phyloP scores from a whole-genome alignment of 352 stramenopile species.

The Phytopythium cucurbitacearum region DNA sequence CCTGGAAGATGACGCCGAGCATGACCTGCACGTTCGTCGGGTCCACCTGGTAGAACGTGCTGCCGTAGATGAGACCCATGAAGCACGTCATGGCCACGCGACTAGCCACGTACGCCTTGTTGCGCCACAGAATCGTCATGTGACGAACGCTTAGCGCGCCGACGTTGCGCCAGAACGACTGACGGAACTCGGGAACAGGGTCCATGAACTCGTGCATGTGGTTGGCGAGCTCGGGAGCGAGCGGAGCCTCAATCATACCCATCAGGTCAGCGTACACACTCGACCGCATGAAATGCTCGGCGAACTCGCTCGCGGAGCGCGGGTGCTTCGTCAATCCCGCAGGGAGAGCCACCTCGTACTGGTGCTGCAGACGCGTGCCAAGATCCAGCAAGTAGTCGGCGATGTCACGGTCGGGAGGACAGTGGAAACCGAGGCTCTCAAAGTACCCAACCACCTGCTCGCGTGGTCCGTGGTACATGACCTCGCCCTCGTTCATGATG shows the following conservation, averaged over 20 bases:
- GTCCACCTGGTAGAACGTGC: slow-evolving; percentile 41
- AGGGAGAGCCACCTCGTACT: slow-evolving; percentile 21
- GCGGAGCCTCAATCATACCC: slow-evolving; percentile 10
- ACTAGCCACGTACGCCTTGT: slow-evolving; percentile 17
- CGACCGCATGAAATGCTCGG: slow-evolving; percentile 24
- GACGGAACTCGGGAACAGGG: slow-evolving; percentile 11
- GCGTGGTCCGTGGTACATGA: slow-evolving; percentile 35
- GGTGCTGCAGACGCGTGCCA: slow-evolving; percentile 25
- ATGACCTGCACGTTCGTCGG: slow-evolving; percentile 26
- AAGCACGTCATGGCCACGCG: slow-evolving; percentile 20
- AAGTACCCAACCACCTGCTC: slow-evolving; percentile 30
- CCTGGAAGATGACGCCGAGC: slow-evolving; percentile 73
- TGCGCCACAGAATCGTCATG: slow-evolving; percentile 34
- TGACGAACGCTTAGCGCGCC: slow-evolving; percentile 22
- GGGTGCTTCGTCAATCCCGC: slow-evolving; percentile 12
- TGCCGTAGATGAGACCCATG: slow-evolving; percentile 41
- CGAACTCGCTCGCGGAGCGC: slow-evolving; percentile 21
- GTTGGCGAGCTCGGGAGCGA: slow-evolving; percentile 12
- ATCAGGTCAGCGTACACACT: slow-evolving; percentile 12
- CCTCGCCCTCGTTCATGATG: slow-evolving; percentile 34
- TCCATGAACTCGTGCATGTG: slow-evolving; percentile 12
- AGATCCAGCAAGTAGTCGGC: slow-evolving; percentile 45
- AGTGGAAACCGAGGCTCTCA: slow-evolving; percentile 20
- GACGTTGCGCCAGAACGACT: slow-evolving; percentile 8
- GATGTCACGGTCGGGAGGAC: slow-evolving; percentile 32